Percentiles rank a stretch among this genome's conserved stretches.
These are phyloP conservation scores for Geum urbanum DNA, from an alignment of 306 rosid species.

Conservation along the genomic window DNA sequence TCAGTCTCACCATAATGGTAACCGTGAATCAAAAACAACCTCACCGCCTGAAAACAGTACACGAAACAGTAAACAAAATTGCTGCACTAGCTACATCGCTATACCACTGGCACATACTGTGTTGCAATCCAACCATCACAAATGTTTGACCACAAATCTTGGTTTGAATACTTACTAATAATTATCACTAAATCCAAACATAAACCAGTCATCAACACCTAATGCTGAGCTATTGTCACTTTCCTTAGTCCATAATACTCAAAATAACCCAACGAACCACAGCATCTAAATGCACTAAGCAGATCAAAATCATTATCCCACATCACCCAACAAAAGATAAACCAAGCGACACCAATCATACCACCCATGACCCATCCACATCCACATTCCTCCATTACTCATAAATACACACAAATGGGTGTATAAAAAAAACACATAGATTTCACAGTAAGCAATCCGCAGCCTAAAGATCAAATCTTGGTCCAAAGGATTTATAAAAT, in stretches of 20 bases:
- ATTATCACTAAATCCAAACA: conserved; percentile 7
- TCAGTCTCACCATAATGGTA: background rate
- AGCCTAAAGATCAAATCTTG: conserved; percentile 28
- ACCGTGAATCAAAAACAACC: background rate
- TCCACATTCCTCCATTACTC: conserved; percentile 3
- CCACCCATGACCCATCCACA: conserved; percentile 8
- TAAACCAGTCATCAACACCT: background rate
- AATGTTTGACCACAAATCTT: conserved; percentile 3
- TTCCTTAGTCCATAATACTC: background rate
- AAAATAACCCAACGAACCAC: background rate
- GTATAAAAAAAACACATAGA: background rate
- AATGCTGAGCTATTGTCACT: background rate
- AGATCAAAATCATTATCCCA: conserved; percentile 10
- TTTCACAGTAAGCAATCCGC: conserved; percentile 18
- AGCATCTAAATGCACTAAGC: conserved; percentile 5
- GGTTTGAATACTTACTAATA: background rate
- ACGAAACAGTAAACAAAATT: background rate
- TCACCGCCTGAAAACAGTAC: background rate
- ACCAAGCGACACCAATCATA: background rate
- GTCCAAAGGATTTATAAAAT: background rate
- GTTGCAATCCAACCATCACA: background rate
- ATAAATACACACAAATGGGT: background rate
- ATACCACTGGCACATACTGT: background rate
- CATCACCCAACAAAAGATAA: background rate
- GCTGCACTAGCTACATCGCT: background rate